These are phyloP conservation scores for Pythium vanterpoolii DNA, from an alignment of 352 stramenopile species.

Conservation along the genomic window DNA sequence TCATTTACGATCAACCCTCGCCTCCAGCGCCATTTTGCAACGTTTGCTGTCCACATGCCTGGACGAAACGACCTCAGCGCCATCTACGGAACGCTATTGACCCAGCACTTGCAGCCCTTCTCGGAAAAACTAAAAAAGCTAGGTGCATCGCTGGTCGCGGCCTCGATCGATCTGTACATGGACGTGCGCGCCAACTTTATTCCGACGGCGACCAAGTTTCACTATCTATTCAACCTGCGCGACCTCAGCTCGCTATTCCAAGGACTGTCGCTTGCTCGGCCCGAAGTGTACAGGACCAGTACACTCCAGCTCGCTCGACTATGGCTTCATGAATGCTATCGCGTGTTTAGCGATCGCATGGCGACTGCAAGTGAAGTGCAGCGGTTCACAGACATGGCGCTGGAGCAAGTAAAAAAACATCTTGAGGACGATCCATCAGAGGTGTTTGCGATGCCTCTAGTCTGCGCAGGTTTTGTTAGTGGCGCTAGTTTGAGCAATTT, in stretches of 20 bases:
- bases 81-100: conserved; percentile 72
- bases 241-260: conserved; percentile 88
- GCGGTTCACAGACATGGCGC: conserved; percentile 75
- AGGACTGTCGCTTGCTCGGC: conserved; percentile 64
- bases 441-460: conserved; percentile 62
- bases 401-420: conserved; percentile 86
- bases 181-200: conserved; percentile 80
- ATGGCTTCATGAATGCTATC: conserved; percentile 91
- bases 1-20: conserved; percentile 87
- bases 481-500: background rate
- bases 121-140: conserved; percentile 80
- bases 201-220: conserved; percentile 89
- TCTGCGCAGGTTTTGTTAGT: conserved; percentile 69
- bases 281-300: conserved; percentile 57
- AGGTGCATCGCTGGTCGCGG: conserved; percentile 56
- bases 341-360: conserved; percentile 92
- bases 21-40: conserved; percentile 88
- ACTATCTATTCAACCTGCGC: conserved; percentile 92
- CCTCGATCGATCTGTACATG: conserved; percentile 80
- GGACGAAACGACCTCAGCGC: conserved; percentile 52
- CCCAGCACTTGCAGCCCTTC: conserved; percentile 65
- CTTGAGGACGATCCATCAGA: conserved; percentile 79
- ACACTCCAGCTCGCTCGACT: conserved; percentile 71
- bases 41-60: conserved; percentile 69
- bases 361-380: conserved; percentile 63